A percentile compares a stretch with the other conserved stretches of the same genome.
Conservation (phyloP, 1,284 basidiomycete genomes). For the Earliella scabrosa region DNA sequence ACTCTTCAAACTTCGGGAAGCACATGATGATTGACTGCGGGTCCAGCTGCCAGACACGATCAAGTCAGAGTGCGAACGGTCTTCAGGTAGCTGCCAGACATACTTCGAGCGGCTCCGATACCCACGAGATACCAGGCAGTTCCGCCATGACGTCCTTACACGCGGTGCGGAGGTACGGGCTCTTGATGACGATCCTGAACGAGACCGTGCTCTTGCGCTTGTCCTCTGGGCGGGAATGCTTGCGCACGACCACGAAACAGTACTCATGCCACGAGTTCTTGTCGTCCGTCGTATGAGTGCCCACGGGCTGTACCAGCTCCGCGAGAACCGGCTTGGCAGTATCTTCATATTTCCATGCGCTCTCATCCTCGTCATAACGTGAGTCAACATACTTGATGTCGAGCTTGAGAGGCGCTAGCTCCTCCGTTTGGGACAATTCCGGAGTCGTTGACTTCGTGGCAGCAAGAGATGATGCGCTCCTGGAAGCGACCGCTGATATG, state of each 20-base stretch:
- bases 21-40: constrained; percentile 56
- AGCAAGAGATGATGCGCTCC: no score
- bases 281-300: neutral
- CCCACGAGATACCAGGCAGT: constrained; percentile 61
- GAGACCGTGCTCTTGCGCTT: constrained; percentile 39
- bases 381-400: constrained; percentile 13
- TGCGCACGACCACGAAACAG: constrained; percentile 54
- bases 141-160: constrained; percentile 56
- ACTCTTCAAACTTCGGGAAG: constrained; percentile 47
- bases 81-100: neutral
- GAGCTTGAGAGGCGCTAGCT: neutral
- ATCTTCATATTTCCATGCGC: constrained; percentile 7
- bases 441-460: no score
- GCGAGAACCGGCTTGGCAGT: constrained; percentile 3
- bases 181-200: constrained; percentile 58
- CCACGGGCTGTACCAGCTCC: constrained; percentile 6
- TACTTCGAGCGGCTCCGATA: constrained; percentile 54
- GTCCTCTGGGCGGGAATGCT: constrained; percentile 38
- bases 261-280: neutral
- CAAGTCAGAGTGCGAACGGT: neutral
- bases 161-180: constrained; percentile 54
- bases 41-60: constrained; percentile 43
- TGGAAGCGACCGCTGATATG: no score
- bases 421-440: no score
- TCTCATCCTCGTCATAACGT: constrained; percentile 4